These are phyloP conservation scores for Acanthamoeba triangularis DNA, from an alignment of 208 protist species.

Conservation along the genomic window DNA sequence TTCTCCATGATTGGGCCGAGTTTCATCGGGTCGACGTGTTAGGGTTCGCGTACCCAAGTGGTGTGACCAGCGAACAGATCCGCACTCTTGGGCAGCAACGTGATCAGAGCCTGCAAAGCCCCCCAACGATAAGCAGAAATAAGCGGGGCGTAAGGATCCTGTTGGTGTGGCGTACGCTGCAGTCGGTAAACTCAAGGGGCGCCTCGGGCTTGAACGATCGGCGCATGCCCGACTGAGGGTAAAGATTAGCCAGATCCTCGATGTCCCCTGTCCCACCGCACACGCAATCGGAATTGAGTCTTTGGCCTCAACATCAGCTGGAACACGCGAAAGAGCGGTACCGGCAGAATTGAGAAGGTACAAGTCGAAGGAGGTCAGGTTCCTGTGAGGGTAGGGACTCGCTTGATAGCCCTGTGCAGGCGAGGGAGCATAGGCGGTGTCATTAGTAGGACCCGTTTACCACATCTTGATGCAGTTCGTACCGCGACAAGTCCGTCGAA, in stretches of 20 bases:
- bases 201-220: not conserved
- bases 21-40: conserved; percentile 71
- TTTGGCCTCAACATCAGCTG: not conserved
- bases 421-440: not conserved
- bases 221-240: not conserved
- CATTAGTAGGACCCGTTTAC: not conserved
- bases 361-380: not conserved
- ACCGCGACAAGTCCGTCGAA: not conserved
- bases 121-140: not conserved
- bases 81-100: not conserved
- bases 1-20: not conserved
- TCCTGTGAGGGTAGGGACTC: not conserved
- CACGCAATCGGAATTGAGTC: not conserved
- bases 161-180: not conserved
- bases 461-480: not conserved
- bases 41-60: conserved; percentile 69
- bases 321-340: not conserved
- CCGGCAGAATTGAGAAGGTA: conserved; percentile 24
- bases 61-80: conserved; percentile 74
- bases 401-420: not conserved
- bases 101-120: not conserved
- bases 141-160: not conserved
- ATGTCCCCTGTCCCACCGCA: not conserved
- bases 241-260: not conserved
- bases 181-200: conserved; percentile 32